Conservation (phyloP, 768 basidiomycete genomes). For the Lactarius pseudohatsudake region DNA sequence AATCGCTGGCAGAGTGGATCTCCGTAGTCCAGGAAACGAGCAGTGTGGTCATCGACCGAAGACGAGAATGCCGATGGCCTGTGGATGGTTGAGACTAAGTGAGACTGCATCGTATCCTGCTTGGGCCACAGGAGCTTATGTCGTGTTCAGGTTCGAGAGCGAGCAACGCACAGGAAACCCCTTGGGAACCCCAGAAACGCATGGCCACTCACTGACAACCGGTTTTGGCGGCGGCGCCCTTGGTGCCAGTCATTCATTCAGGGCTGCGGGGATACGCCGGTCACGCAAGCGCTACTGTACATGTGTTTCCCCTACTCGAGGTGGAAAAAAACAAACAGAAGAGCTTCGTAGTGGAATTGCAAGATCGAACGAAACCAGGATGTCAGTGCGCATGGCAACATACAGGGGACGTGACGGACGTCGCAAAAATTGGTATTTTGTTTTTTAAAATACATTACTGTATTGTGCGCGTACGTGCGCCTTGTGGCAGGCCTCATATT, state of each 20-base stretch:
- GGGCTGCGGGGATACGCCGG: neutral
- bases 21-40: neutral
- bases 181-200: neutral
- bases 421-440: too few relatives aligned
- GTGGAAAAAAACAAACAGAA: neutral
- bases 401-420: neutral
- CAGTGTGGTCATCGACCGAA: neutral
- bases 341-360: neutral
- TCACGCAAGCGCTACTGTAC: too few relatives aligned
- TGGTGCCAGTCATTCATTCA: neutral
- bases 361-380: neutral
- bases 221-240: too few relatives aligned
- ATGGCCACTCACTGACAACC: neutral
- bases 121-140: neutral
- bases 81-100: neutral
- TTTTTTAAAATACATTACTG: too few relatives aligned
- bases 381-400: neutral
- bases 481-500: too few relatives aligned
- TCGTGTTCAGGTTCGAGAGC: neutral
- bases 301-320: neutral
- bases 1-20: neutral
- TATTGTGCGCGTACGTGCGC: too few relatives aligned
- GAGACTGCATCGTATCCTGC: neutral
- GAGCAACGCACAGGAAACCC: neutral
- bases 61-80: neutral